A percentile compares a stretch with the other conserved stretches of the same genome.
These are phyloP conservation scores for Aureobasidium sp. DNA, from an alignment of 2,329 filamentous ascomycete species.

Conservation along the genomic window DNA sequence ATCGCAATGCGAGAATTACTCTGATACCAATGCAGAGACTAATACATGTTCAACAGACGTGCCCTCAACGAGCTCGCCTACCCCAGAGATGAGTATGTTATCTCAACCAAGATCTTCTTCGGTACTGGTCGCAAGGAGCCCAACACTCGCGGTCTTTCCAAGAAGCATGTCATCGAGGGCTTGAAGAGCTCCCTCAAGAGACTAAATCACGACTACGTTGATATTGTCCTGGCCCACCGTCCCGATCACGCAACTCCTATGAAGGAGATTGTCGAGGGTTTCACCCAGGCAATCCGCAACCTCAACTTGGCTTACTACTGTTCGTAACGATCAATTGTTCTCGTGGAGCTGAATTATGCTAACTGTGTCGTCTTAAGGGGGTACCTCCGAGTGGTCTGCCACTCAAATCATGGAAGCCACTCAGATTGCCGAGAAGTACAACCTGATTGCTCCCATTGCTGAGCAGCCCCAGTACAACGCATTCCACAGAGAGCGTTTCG, in stretches of 20 bases:
- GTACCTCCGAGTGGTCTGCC: slow-evolving; percentile 53
- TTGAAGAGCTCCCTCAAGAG: slow-evolving; percentile 50
- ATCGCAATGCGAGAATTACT: no score
- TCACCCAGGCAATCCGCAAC: slow-evolving; percentile 43
- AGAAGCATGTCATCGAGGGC: slow-evolving; percentile 49
- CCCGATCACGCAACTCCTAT: slow-evolving; percentile 50
- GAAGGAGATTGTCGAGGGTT: slow-evolving; percentile 52
- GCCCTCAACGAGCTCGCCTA: slow-evolving; percentile 38
- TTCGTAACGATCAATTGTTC: neutral
- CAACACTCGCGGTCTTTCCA: slow-evolving; percentile 42
- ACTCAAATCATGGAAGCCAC: slow-evolving; percentile 52
- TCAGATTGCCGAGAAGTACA: slow-evolving; percentile 46
- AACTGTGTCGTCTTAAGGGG: slow-evolving; percentile 29
- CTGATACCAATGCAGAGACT: neutral
- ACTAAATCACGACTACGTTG: slow-evolving; percentile 57
- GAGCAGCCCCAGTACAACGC: slow-evolving; percentile 19
- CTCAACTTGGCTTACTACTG: slow-evolving; percentile 56
- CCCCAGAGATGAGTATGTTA: slow-evolving; percentile 38
- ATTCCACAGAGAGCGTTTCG: slow-evolving; percentile 53
- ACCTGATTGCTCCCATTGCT: slow-evolving; percentile 48
- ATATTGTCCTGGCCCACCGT: slow-evolving; percentile 55
- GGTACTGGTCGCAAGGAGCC: slow-evolving; percentile 51
- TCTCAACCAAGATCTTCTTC: slow-evolving; percentile 40
- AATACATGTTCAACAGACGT: slow-evolving; percentile 17
- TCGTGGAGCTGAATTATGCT: neutral